phyloP scores from a whole-genome alignment of 768 basidiomycete species.

The Termitomyces sp. region DNA sequence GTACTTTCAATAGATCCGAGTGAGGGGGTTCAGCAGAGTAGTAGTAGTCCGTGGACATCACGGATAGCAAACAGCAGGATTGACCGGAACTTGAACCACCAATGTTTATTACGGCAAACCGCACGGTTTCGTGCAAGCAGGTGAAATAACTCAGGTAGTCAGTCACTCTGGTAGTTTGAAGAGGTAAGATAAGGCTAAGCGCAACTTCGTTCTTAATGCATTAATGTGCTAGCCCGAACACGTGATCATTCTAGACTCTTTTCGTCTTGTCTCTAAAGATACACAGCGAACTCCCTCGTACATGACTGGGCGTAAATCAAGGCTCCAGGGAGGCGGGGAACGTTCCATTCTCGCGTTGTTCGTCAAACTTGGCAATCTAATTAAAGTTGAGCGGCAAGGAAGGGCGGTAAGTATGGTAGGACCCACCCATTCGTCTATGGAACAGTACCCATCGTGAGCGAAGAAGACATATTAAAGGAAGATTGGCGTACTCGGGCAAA shows the following conservation, averaged over 20 bases:
- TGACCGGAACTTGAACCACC: conserved; percentile 16
- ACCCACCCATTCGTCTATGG: conserved; percentile 87
- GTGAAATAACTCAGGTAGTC: neutral
- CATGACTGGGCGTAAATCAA: conserved; percentile 21
- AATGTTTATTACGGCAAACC: neutral
- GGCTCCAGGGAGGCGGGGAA: conserved; percentile 90
- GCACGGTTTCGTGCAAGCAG: conserved; percentile 1
- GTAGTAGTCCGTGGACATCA: conserved; percentile 51
- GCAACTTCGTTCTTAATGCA: neutral
- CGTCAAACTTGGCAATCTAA: conserved; percentile 88
- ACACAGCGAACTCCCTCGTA: conserved; percentile 3
- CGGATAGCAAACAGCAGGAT: conserved; percentile 10
- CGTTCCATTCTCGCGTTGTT: conserved; percentile 88
- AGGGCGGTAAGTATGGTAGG: conserved; percentile 10
- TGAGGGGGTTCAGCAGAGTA: conserved; percentile 48
- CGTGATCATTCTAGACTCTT: conserved; percentile 18
- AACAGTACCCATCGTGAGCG: conserved; percentile 2
- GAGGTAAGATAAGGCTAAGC: neutral
- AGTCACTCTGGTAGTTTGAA: neutral
- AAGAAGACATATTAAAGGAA: conserved; percentile 7
- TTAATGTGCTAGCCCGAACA: conserved; percentile 9
- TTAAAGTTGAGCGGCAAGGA: conserved; percentile 10
- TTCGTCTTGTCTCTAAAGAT: conserved; percentile 5
- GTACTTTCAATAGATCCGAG: conserved; percentile 45
- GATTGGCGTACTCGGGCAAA: conserved; percentile 88